phyloP scores from a whole-genome alignment of 2,329 filamentous ascomycete species.

The Claviceps sp. region DNA sequence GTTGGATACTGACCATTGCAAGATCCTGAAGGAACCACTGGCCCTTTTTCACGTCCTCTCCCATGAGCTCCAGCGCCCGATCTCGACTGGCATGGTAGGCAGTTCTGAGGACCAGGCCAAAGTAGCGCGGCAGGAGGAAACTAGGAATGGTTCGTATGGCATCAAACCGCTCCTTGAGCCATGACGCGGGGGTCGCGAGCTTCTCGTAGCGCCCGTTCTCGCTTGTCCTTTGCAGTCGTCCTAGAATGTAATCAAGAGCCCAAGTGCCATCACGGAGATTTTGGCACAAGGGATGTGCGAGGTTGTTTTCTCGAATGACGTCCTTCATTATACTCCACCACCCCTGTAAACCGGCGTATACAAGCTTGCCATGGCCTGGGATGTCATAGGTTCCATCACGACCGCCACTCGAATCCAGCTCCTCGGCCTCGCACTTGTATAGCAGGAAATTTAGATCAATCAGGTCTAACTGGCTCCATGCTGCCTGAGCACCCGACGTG shows the following conservation, averaged over 20 bases:
- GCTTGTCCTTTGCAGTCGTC: slow-evolving; percentile 61
- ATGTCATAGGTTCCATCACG: slow-evolving; percentile 81
- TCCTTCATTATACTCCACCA: slow-evolving; percentile 90
- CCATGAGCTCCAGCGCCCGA: slow-evolving; percentile 66
- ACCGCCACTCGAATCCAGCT: slow-evolving; percentile 62
- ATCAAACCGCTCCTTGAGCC: slow-evolving; percentile 76
- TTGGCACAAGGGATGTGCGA: slow-evolving; percentile 86
- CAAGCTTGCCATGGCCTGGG: slow-evolving; percentile 68
- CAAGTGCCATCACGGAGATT: slow-evolving; percentile 85
- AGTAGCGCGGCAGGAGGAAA: slow-evolving; percentile 86
- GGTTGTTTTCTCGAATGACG: slow-evolving; percentile 76
- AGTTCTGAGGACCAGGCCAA: slow-evolving; percentile 75
- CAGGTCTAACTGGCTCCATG: slow-evolving; percentile 61
- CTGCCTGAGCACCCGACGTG: slow-evolving; percentile 64
- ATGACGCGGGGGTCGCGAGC: slow-evolving; percentile 54
- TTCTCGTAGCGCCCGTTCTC: slow-evolving; percentile 46
- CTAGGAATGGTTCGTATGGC: slow-evolving; percentile 73
- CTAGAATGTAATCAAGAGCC: slow-evolving; percentile 79
- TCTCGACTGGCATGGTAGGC: slow-evolving; percentile 77
- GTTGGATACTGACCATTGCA: slow-evolving; percentile 82
- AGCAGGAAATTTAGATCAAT: slow-evolving; percentile 83
- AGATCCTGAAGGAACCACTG: slow-evolving; percentile 83
- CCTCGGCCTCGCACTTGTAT: slow-evolving; percentile 86
- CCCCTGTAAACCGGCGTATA: slow-evolving; percentile 94
- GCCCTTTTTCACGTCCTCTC: slow-evolving; percentile 59